phyloP scores from a whole-genome alignment of 208 protist species.

The Crithidia expoeki region DNA sequence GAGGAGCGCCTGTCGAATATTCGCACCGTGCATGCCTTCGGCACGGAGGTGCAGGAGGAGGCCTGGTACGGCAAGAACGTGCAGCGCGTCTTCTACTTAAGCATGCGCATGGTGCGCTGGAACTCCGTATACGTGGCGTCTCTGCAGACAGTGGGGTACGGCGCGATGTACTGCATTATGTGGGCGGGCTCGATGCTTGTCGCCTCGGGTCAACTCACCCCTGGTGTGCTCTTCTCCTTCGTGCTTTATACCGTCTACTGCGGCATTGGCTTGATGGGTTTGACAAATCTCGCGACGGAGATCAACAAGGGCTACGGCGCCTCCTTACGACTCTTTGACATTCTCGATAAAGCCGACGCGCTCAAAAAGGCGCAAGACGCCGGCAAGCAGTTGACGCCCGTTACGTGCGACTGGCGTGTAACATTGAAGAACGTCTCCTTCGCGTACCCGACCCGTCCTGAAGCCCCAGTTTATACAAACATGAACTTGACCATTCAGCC shows the following conservation, averaged over 20 bases:
- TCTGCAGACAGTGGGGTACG: conserved; percentile 84
- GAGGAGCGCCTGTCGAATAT: conserved; percentile 84
- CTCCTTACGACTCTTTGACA: conserved; percentile 80
- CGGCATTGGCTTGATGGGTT: conserved; percentile 84
- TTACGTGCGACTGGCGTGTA: conserved; percentile 62
- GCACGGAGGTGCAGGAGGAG: conserved; percentile 64
- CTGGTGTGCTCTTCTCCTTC: conserved; percentile 89
- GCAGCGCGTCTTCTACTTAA: conserved; percentile 67
- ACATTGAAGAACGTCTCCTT: conserved; percentile 75
- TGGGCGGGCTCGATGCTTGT: conserved; percentile 90
- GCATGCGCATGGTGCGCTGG: conserved; percentile 73
- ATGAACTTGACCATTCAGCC: conserved; percentile 71
- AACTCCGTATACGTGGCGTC: conserved; percentile 80
- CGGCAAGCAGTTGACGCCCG: conserved; percentile 48
- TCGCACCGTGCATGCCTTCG: conserved; percentile 85
- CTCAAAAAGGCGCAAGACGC: conserved; percentile 43
- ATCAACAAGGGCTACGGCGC: conserved; percentile 90
- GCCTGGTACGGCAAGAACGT: conserved; percentile 79
- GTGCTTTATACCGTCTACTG: conserved; percentile 92
- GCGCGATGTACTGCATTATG: conserved; percentile 85
- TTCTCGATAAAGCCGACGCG: conserved; percentile 70
- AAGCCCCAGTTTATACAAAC: conserved; percentile 71
- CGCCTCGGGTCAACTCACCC: conserved; percentile 66
- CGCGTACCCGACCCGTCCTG: conserved; percentile 84
- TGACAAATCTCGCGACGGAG: conserved; percentile 82